Conservation (phyloP, 78 protist species). For the Ministeria vibrans region DNA sequence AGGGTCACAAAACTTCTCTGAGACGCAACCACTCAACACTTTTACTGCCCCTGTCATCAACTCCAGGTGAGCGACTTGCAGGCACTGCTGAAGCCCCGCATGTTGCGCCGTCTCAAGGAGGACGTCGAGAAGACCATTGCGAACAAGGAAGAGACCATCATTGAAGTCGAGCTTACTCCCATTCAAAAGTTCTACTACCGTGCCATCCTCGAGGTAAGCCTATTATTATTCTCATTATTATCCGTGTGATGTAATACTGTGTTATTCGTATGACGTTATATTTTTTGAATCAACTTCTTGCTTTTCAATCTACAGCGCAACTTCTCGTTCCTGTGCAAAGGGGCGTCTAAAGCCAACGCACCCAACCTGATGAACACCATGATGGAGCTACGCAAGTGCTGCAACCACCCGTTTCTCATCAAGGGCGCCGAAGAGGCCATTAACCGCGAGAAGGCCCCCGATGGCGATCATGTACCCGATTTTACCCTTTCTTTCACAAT, state of each 20-base stretch:
- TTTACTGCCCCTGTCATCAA: no score
- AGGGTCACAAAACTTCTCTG: no score
- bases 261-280: no score
- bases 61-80: slow-evolving; percentile 48
- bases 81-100: slow-evolving; percentile 30
- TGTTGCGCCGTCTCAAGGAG: slow-evolving; percentile 77
- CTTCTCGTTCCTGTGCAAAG: slow-evolving; percentile 43
- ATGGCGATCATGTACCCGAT: no score
- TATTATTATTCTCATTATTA: no score
- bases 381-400: slow-evolving; percentile 93
- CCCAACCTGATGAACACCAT: slow-evolving; percentile 63
- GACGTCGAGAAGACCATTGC: slow-evolving; percentile 80
- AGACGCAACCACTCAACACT: no score
- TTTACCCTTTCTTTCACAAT: no score
- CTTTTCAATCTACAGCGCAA: no score
- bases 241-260: no score
- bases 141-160: slow-evolving; percentile 77
- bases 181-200: slow-evolving; percentile 86
- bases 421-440: slow-evolving; percentile 54
- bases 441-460: neutral
- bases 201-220: slow-evolving; percentile 83
- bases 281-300: no score
- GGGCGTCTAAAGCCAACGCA: slow-evolving; percentile 6
- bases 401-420: slow-evolving; percentile 90
- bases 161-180: slow-evolving; percentile 77